Evolutionary conservation across 345 rosid genomes (phyloP).

Genomic region (Gossypium raimondii): DNA sequence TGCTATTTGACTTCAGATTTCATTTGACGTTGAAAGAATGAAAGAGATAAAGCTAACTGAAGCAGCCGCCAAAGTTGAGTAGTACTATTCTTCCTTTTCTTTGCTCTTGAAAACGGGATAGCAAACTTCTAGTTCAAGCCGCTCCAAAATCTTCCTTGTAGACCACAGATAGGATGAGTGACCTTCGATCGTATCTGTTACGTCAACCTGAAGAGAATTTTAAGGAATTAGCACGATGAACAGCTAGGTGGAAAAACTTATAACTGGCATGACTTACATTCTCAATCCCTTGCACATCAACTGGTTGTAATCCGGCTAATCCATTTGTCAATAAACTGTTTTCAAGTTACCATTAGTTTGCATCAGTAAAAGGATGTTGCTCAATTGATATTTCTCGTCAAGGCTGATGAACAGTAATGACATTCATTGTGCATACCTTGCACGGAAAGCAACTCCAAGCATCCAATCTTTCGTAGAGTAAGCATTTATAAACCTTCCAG

Average conservation of each 20-base stretch:
- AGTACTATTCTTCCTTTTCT: background rate
- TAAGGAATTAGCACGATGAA: background rate
- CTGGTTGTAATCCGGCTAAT: slow-evolving; percentile 88
- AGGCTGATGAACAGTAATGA: background rate
- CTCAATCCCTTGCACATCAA: slow-evolving; percentile 70
- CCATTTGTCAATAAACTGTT: slow-evolving; percentile 83
- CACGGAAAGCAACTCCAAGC: slow-evolving; percentile 94
- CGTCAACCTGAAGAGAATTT: slow-evolving; percentile 53
- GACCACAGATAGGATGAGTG: slow-evolving; percentile 91
- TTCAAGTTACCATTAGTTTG: slow-evolving; percentile 11
- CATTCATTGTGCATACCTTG: slow-evolving; percentile 52
- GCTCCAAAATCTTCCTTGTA: slow-evolving; percentile 51
- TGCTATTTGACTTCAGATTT: background rate
- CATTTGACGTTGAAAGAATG: background rate
- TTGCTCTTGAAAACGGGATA: slow-evolving; percentile 61
- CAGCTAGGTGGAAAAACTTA: background rate
- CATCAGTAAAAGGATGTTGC: background rate
- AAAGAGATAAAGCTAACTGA: background rate
- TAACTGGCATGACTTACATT: slow-evolving; percentile 49
- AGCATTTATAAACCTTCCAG: slow-evolving; percentile 91
- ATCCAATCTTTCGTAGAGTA: slow-evolving; percentile 90
- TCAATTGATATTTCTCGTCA: background rate
- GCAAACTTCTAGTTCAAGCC: slow-evolving; percentile 74
- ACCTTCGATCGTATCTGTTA: slow-evolving; percentile 73
- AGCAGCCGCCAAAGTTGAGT: background rate